A percentile compares a stretch with the other conserved stretches of the same genome.
These are phyloP conservation scores for Chrysoporthe cubensis DNA, from an alignment of 2,329 filamentous ascomycete genomes.

Conservation along the genomic window DNA sequence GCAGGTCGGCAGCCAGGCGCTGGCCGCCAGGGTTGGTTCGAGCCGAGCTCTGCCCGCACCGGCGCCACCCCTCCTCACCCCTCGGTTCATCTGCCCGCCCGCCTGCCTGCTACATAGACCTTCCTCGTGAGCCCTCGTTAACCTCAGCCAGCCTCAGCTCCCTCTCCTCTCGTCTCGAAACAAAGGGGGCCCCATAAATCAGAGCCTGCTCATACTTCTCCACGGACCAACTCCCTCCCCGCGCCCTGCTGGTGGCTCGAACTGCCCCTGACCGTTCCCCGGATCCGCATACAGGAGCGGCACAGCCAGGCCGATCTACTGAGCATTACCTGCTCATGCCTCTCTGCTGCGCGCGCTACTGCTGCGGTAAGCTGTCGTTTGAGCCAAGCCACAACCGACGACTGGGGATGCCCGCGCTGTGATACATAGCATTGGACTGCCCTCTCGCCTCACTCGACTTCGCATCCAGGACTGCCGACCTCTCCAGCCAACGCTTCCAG, in stretches of 20 bases:
- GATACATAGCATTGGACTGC: neutral
- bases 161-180: neutral
- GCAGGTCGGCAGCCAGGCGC: no score
- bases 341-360: neutral
- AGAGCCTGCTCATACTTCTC: neutral
- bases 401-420: neutral
- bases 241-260: neutral
- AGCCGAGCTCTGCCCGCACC: slow-evolving; percentile 5
- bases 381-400: neutral
- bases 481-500: neutral
- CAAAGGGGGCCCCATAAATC: neutral
- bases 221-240: neutral
- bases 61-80: slow-evolving; percentile 1
- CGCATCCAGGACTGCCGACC: neutral
- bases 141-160: neutral
- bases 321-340: neutral
- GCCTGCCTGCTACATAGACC: slow-evolving; percentile 4
- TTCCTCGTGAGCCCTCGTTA: neutral
- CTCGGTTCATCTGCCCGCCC: slow-evolving; percentile 3
- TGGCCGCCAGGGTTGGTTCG: no score
- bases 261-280: neutral
- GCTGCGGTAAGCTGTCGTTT: neutral
- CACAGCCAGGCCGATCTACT: neutral
- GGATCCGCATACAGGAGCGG: neutral
- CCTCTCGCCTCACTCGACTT: neutral